Conservation (phyloP, 2,329 filamentous ascomycete species). For the Cryphonectria naterciae region DNA sequence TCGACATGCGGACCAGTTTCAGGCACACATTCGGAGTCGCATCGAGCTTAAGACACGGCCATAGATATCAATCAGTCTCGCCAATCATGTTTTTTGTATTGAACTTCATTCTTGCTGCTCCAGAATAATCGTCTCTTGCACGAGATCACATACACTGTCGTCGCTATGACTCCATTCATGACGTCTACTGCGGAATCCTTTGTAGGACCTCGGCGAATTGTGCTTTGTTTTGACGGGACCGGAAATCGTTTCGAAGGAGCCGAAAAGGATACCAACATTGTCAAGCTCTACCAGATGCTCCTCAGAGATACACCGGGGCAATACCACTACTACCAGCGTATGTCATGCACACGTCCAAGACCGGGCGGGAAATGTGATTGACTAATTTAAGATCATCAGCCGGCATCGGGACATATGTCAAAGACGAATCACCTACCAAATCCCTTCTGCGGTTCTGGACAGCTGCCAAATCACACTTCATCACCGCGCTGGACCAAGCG, state of each 20-base stretch:
- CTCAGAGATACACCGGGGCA: conserved; percentile 49
- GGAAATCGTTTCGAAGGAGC: conserved; percentile 51
- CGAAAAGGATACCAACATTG: conserved; percentile 56
- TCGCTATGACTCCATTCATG: not conserved
- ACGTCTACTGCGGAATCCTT: not conserved
- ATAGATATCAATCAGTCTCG: not conserved
- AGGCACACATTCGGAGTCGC: not conserved
- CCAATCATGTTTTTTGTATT: not conserved
- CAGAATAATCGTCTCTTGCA: not conserved
- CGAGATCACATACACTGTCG: not conserved
- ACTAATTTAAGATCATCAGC: conserved; percentile 35
- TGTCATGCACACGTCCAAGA: not conserved
- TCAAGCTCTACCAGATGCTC: conserved; percentile 53
- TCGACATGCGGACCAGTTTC: not conserved
- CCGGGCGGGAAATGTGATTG: not conserved
- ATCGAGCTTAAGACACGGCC: not conserved
- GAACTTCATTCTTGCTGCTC: not conserved
- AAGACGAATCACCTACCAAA: conserved; percentile 47
- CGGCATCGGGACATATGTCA: conserved; percentile 55
- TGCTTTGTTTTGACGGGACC: conserved; percentile 55
- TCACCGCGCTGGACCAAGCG: conserved; percentile 45
- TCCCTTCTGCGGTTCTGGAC: conserved; percentile 39
- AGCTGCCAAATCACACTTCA: conserved; percentile 36
- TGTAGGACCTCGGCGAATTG: conserved; percentile 31
- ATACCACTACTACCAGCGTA: conserved; percentile 55